Percentiles rank a stretch among this genome's conserved stretches.
These are phyloP conservation scores for Veloboletus limbatus DNA, from an alignment of 1,284 basidiomycete genomes.

Conservation along the genomic window DNA sequence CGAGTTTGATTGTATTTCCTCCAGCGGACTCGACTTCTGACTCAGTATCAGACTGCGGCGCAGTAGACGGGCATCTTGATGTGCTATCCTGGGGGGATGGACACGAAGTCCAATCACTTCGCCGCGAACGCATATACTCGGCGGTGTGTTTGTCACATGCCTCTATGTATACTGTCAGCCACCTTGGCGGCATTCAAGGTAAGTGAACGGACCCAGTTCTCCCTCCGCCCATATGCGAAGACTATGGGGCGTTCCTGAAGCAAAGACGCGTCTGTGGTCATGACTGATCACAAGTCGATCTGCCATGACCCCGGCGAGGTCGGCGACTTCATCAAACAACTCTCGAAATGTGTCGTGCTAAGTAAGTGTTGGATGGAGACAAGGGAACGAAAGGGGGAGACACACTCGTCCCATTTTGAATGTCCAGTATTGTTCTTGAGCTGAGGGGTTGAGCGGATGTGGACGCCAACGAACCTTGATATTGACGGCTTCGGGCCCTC, in stretches of 20 bases:
- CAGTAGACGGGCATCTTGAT: constrained; percentile 8
- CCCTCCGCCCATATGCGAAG: constrained; percentile 64
- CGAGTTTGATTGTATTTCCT: constrained; percentile 58
- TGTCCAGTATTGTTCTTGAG: constrained; percentile 41
- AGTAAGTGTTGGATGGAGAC: background rate
- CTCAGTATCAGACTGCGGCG: constrained; percentile 37
- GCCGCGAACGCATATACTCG: constrained; percentile 54
- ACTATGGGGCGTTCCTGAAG: constrained; percentile 63
- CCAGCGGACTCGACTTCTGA: constrained; percentile 41
- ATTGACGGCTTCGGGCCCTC: constrained; percentile 44
- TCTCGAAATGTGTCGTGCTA: constrained; percentile 62
- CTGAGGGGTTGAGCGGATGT: constrained; percentile 52
- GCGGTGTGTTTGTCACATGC: constrained; percentile 61
- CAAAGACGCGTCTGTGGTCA: constrained; percentile 57
- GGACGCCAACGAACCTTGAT: constrained; percentile 60
- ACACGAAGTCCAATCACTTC: constrained; percentile 29
- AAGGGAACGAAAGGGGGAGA: constrained; percentile 6
- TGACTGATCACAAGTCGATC: constrained; percentile 57
- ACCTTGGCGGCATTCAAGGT: background rate
- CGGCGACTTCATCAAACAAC: constrained; percentile 61
- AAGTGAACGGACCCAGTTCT: constrained; percentile 50
- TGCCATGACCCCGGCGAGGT: constrained; percentile 48
- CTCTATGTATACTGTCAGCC: constrained; percentile 40
- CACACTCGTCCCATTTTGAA: constrained; percentile 61
- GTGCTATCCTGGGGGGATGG: constrained; percentile 17